phyloP scores from a whole-genome alignment of 176 grass and related monocot genomes.

The Musa troglodytarum region DNA sequence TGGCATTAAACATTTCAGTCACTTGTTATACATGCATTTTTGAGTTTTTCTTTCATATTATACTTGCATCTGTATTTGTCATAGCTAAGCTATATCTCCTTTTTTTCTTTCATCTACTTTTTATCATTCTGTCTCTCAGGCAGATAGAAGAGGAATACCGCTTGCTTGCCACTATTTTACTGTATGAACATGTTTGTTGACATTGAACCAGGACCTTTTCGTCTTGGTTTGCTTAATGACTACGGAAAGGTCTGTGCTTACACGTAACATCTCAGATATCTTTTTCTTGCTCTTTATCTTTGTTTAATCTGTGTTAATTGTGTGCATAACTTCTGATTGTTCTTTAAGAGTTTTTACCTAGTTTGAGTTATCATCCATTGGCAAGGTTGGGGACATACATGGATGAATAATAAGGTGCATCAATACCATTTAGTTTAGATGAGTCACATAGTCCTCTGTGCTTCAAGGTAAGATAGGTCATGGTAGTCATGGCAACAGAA shows the following conservation, averaged over 20 bases:
- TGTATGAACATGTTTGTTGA: not conserved
- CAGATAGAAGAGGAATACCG: not conserved
- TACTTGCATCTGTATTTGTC: not conserved
- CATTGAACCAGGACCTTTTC: not conserved
- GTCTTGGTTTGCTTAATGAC: constrained; percentile 16
- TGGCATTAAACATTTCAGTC: too few relatives aligned
- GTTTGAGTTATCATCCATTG: constrained; percentile 17
- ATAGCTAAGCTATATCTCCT: too few relatives aligned
- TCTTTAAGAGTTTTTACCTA: not conserved
- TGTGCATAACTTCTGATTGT: not conserved
- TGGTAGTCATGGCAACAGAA: constrained; percentile 25
- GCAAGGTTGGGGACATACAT: constrained; percentile 17
- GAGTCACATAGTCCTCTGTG: constrained; percentile 2
- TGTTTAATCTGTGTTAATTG: not conserved
- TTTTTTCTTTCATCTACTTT: too few relatives aligned
- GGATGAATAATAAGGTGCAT: constrained; percentile 14
- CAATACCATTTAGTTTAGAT: constrained; percentile 4
- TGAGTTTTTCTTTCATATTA: not conserved
- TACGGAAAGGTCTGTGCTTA: constrained; percentile 6
- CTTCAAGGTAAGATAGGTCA: constrained; percentile 21
- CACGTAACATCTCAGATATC: not conserved
- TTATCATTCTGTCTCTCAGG: too few relatives aligned
- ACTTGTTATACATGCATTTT: too few relatives aligned
- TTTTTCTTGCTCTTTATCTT: not conserved
- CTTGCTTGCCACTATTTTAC: not conserved